Evolutionary conservation across 2,329 filamentous ascomycete species (phyloP), one percentile per base, ranked within the genome.

Genomic region (Alternaria novae-zelandiae): DNA sequence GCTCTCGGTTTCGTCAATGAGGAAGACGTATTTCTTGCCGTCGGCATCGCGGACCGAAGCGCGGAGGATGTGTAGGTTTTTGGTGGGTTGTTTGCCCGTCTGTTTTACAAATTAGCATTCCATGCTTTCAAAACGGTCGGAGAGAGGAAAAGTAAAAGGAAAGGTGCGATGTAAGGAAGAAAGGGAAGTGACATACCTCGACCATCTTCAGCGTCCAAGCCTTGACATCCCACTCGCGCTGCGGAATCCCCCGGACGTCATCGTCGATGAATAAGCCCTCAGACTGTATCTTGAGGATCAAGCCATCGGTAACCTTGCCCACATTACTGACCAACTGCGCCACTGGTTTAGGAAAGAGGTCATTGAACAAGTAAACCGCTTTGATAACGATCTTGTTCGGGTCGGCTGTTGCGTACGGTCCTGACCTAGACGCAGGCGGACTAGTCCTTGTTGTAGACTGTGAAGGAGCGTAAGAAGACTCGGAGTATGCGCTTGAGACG

Each of bases 151-250:
- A n/a, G n/a, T n/a, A n/a, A n/a, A n/a, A n/a, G n/a, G n/a, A n/a
- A n/a, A n/a, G n/a, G n/a, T n/a, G n/a, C n/a, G n/a, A n/a, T n/a
- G n/a, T n/a, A n/a, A n/a, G n/a, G n/a, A n/a, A n/a, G n/a, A n/a
- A n/a, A n/a, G n/a, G n/a, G n/a, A n/a, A n/a, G n/a, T n/a, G 21
- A 21, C 75, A 63, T 73, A 78, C 77, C 87, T 98, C 96, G 80
- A 96, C 89, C 69, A 91, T 84, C 82, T 97, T 97, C 82, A 99
- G 87, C 46, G 94, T 97, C 96, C 96, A 98, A 25, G 95, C 94
- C 81, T 98, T 98, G 76, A 98, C 89, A 79, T 99, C 96, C 96
- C 96, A 99, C 82, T 99, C 96, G 63, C 96, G 89, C 81, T 98
- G 94, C n/a, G 93, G 90, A 15, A 97, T 93, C 65, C 90, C 89